Conservation (phyloP, 208 protist genomes). For the Wallacemonas sp. region DNA sequence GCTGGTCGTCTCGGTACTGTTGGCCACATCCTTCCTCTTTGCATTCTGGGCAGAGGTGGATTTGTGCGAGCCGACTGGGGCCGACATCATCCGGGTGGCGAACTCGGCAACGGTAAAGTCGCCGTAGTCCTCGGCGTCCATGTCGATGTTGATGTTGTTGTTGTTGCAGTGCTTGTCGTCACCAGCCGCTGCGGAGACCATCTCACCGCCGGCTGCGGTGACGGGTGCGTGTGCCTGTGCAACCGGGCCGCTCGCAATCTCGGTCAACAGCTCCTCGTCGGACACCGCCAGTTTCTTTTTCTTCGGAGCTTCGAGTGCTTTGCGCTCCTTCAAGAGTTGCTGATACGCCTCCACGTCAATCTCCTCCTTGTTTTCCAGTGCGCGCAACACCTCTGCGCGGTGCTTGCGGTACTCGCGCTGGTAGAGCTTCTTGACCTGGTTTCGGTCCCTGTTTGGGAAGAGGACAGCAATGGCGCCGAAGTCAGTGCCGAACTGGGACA, state of each 20-base stretch:
- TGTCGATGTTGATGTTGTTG: too few relatives aligned
- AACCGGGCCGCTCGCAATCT: constrained; percentile 39
- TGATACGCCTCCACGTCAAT: constrained; percentile 77
- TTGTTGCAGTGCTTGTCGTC: too few relatives aligned
- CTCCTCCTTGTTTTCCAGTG: constrained; percentile 44
- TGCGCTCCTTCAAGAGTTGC: constrained; percentile 40
- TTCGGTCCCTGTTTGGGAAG: constrained; percentile 56
- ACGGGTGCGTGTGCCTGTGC: too few relatives aligned
- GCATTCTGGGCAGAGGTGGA: too few relatives aligned
- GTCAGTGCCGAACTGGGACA: constrained; percentile 90
- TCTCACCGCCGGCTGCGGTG: too few relatives aligned
- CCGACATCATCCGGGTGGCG: not conserved
- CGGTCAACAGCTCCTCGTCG: constrained; percentile 54
- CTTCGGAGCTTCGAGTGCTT: constrained; percentile 31
- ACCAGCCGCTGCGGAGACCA: too few relatives aligned
- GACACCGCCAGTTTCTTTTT: constrained; percentile 53
- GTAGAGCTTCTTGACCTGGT: constrained; percentile 86
- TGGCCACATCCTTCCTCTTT: not conserved
- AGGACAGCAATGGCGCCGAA: constrained; percentile 85
- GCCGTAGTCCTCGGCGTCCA: not conserved
- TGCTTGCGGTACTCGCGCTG: constrained; percentile 69
- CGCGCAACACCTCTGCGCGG: constrained; percentile 48
- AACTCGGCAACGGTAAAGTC: constrained; percentile 23
- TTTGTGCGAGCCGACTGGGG: not conserved
- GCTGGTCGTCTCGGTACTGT: not conserved